Base-by-base conservation (phyloP, 2,329 filamentous ascomycete species). In the Aspergillus caelatus region DNA sequence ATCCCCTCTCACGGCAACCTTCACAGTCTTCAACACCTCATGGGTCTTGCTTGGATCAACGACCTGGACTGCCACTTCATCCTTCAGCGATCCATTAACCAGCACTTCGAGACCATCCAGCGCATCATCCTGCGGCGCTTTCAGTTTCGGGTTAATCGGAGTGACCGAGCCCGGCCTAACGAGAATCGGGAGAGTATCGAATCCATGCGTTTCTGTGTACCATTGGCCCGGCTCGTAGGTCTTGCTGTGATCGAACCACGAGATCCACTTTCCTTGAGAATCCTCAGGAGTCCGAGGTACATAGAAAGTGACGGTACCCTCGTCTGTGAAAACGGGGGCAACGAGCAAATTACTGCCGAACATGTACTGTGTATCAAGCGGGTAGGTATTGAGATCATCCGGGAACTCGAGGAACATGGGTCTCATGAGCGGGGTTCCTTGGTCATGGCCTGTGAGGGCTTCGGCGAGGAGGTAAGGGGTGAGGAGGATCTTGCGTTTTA, bases 281-380 rank as follows among this genome's bases (percentile, higher is more conserved):
- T 32, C 83, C 82, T 84, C 84, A 82, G 70, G 72, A 74, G 59
- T 84, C 78, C 70, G 72, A 68, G 66, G 85, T 78, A 69, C 84
- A 74, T 92, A 92, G 73, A 91, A 90, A 61, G 89, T 85, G 0
- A 89, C 88, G 41, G 84, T 83, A 0, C 87, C 88, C 1, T 82
- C 81, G 72, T 90, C 86, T 12, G 85, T 83, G 65, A 89, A 90
- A 2, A 91, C 80, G 1, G 89, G 89, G 1, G 88, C 87, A 6
- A 88, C 86, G 9, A 92, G 78, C 39, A 92, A 75, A 57, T 82
- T 83, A 19, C 83, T 82, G 2, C 90, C 90, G n/a, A 92, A 80
- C 86, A 92, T 90, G 76, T 91, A 92, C 74, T 92, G 88, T 36
- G 87, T 85, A 74, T 93, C 90, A 53, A 91, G 81, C 58, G 81